Evolutionary conservation across 345 rosid genomes (phyloP), one percentile per base, ranked within the genome.

Genomic region (Citrus glauca): DNA sequence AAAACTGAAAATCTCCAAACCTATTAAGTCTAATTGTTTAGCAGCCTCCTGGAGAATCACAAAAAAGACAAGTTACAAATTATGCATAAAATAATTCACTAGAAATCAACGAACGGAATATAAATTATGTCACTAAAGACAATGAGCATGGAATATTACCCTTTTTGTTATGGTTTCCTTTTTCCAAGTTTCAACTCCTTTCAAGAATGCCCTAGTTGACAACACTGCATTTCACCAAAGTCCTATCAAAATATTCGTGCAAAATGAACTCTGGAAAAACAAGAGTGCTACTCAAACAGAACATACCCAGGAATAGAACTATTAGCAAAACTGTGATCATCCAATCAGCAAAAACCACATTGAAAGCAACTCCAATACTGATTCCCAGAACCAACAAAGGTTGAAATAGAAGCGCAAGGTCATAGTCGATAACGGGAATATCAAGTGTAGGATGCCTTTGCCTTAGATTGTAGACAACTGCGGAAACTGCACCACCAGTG

Each of bases 101-200:
- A 66, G 69, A 71, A 45, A 45, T 3, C 20, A 32, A 27, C 56
- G 0, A 55, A 0, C 11, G 63, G n/a, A 17, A 38, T 1, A 17
- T 28, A 63, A 2, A 63, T 42, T 19, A 55, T 53, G 33, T 22
- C n/a, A 55, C 13, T 40, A 53, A 33, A 33, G 42, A 71, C 1
- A 50, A 71, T 55, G 45, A 55, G n/a, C 0, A 55, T 19, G 10
- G 28, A 72, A 32, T 32, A 22, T 42, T 5, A 86, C 91, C 81
- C 82, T 80, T 42, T 71, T 85, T 19, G 64, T 63, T 24, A 74
- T 77, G 65, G 88, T 85, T 80, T 88, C 89, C 65, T 82, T 85
- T 61, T 85, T 85, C 91, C 91, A 86, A 37, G 91, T 85, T 73
- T 82, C 84, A 61, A 88, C 77, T 35, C 91, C 91, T 81, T 74